These are phyloP conservation scores for Poa pratensis DNA, from an alignment of 176 grass and related monocot genomes.

Conservation along the genomic window DNA sequence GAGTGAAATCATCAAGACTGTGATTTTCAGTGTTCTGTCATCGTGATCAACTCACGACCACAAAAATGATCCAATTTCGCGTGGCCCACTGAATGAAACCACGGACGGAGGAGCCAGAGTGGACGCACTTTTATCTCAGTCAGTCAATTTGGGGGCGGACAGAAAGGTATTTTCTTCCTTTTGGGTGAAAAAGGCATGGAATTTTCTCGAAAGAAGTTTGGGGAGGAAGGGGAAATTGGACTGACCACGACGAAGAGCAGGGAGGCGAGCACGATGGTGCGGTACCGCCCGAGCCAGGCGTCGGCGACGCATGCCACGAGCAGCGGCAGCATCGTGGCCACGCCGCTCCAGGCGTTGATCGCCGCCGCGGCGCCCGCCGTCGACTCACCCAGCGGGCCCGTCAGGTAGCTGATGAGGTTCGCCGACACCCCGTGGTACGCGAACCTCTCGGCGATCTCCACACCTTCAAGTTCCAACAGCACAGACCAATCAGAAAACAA, in stretches of 20 bases:
- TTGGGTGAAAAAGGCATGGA: neutral
- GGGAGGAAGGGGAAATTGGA: neutral
- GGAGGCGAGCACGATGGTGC: conserved; percentile 67
- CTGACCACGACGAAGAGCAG: conserved; percentile 64
- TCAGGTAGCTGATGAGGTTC: conserved; percentile 79
- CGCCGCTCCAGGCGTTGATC: conserved; percentile 60
- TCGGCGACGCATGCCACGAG: conserved; percentile 72
- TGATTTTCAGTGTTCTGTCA: too few relatives aligned
- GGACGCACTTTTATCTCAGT: neutral
- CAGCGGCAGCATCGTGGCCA: conserved; percentile 62
- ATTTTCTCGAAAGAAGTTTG: neutral
- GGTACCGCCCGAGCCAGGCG: conserved; percentile 68
- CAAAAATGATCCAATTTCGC: neutral
- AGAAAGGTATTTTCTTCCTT: neutral
- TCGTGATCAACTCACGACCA: too few relatives aligned
- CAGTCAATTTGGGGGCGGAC: neutral
- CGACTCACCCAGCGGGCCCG: conserved; percentile 58
- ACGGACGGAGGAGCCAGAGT: neutral
- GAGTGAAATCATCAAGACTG: too few relatives aligned
- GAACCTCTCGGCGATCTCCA: conserved; percentile 75
- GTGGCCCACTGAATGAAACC: too few relatives aligned
- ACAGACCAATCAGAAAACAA: neutral
- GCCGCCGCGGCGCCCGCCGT: conserved; percentile 63
- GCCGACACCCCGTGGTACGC: conserved; percentile 65
- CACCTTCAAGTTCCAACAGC: conserved; percentile 32